Evolutionary conservation across 768 basidiomycete genomes (phyloP).

Genomic region (Tephrocybe sp.): DNA sequence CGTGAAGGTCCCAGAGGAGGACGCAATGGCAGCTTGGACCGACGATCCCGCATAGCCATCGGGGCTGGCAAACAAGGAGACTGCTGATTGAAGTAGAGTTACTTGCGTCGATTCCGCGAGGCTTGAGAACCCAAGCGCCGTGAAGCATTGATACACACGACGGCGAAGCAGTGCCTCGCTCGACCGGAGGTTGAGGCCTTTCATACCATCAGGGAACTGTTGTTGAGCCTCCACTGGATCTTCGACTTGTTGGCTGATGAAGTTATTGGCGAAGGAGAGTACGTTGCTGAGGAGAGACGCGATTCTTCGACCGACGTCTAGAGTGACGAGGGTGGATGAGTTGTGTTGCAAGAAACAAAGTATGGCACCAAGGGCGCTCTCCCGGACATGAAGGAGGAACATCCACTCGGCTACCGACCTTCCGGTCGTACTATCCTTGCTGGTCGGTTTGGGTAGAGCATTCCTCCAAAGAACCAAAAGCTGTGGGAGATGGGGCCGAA

Average conservation of each 20-base stretch:
- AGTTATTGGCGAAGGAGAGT: constrained; percentile 85
- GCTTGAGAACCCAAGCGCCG: constrained; percentile 72
- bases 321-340: constrained; percentile 68
- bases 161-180: constrained; percentile 83
- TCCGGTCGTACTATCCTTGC: constrained; percentile 72
- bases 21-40: constrained; percentile 90
- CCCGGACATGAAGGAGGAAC: constrained; percentile 88
- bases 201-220: constrained; percentile 25
- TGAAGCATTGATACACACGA: constrained; percentile 88
- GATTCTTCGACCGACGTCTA: constrained; percentile 89
- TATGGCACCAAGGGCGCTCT: constrained; percentile 87
- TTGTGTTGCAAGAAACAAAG: constrained; percentile 87
- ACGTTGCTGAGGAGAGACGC: constrained; percentile 87
- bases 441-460: constrained; percentile 91
- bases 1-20: constrained; percentile 80
- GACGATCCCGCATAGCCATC: constrained; percentile 83
- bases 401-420: constrained; percentile 81
- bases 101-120: constrained; percentile 84
- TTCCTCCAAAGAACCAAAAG: constrained; percentile 96
- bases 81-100: constrained; percentile 76
- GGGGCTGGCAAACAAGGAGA: constrained; percentile 81
- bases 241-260: constrained; percentile 68
- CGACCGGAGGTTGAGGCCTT: constrained; percentile 63
- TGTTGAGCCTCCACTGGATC: constrained; percentile 55
- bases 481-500: constrained; percentile 90